Conservation (phyloP, 345 rosid species). For the Arabis hirsuta region DNA sequence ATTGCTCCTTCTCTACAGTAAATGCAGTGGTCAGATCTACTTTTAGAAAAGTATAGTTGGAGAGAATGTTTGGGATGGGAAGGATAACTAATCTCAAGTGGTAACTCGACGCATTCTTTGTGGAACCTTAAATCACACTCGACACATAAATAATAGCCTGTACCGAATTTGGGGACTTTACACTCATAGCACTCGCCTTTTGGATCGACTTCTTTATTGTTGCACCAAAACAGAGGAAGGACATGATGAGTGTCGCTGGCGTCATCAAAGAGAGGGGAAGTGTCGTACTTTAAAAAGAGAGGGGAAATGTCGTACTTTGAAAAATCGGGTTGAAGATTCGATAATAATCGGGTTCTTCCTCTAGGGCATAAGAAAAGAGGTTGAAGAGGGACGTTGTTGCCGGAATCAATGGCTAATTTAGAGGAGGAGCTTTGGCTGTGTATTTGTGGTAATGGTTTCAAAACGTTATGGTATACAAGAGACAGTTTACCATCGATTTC, state of each 20-base stretch:
- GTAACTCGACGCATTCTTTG: slow-evolving; percentile 23
- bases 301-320: not conserved
- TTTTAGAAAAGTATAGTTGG: not conserved
- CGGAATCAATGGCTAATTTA: not conserved
- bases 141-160: not conserved
- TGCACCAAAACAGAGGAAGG: slow-evolving; percentile 23
- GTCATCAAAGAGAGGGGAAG: not conserved
- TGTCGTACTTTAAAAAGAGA: no score
- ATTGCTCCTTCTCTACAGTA: not conserved
- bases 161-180: not conserved
- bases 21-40: not conserved
- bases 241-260: not conserved
- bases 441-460: not conserved
- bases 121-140: not conserved
- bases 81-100: slow-evolving; percentile 1
- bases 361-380: slow-evolving; percentile 1
- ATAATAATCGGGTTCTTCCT: no score
- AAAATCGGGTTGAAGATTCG: no score
- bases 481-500: not conserved
- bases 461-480: not conserved
- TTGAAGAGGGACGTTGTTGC: not conserved
- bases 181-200: not conserved
- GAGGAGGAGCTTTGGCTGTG: not conserved
- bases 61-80: slow-evolving; percentile 8
- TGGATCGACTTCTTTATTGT: not conserved